Evolutionary conservation across 2,329 filamentous ascomycete genomes (phyloP), one percentile per base, ranked within the genome.

Genomic region (Myriosclerotinia duriaeana): DNA sequence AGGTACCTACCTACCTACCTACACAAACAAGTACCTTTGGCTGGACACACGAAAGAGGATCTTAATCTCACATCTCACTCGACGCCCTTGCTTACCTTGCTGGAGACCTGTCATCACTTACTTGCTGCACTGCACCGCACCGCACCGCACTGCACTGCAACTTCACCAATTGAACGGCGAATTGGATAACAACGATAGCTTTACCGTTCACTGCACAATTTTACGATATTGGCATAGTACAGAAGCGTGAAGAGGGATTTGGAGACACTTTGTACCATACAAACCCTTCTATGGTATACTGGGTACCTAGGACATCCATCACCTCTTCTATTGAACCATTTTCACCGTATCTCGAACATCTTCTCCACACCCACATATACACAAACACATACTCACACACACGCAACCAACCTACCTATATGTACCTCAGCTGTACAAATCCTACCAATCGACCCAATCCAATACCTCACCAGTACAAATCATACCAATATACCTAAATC

Each of bases 111-210:
- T 34, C 30, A 34, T 5, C 30, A 42, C 54, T 8, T 14, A 40
- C 12, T 40, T 14, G 7, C 12, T 11, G 9, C 12, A 14, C 38
- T 40, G 38, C 38, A 40, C 38, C 11, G 38, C 38, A n/a, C n/a
- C 30, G 40, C 38, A 34, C 40, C 30, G 55, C 22, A 34, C 30
- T 34, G 30, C 30, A 58, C 55, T 58, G 44, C 55, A 34, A 58
- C 55, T 58, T 58, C 55, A 58, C 55, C 55, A 44, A 58, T 58
- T 34, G 38, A 44, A 44, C n/a, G 17, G 15, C 55, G 55, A 58
- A 44, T 44, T 58, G 55, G 26, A 44, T 58, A 22, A 58, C 55
- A 44, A 34, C 55, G 17, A 58, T 58, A n/a, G 38, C 40, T 34
- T 14, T 44, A 8, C 17, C 30, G 30, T 34, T 34, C 30, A 34